Base-by-base conservation (phyloP, 1,284 basidiomycete genomes). In the Microbotryomycetes sp. region DNA sequence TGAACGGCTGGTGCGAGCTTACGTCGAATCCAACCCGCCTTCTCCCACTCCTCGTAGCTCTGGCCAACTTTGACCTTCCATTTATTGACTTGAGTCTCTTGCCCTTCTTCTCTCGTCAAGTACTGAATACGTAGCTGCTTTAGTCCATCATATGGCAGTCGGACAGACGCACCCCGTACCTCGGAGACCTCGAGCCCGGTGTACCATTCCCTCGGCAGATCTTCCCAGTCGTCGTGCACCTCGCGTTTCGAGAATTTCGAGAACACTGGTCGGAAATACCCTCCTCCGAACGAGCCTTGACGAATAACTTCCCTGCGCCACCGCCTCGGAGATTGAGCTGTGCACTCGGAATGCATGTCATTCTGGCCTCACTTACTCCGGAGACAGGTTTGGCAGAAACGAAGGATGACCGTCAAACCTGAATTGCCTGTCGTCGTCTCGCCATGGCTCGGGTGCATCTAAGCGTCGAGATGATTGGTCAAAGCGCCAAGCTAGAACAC, bases 61-160 rank as follows among this genome's bases (percentile, higher is more conserved):
- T 66, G 65, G 5, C 65, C 65, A 28, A 66, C 56, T 3, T 52
- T 52, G 24, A 55, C 28, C 13, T 65, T 45, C 64, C 64, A 65
- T 18, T 52, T 46, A 27, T 65, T 65, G 23, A 65, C 57, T 4
- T 56, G 56, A 24, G 57, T 54, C 16, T 24, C 21, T 45, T 46
- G 2, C 59, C 60, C 35, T 29, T 62, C 64, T 1, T 60, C 60
- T 24, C 61, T 52, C 4, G 64, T 65, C 5, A 62, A 26, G 26
- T 62, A 62, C 62, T 64, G 62, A 2, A 47, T 16, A 27, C 24
- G 53, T 15, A 29, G 16, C n/a, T 28, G 46, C 45, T 23, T 35
- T 15, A 54, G 21, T 13, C 4, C 26, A 27, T 6, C 24, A 5
- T 45, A 13, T 11, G 13, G 24, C 23, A 15, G 4, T 27, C 23